A percentile compares a stretch with the other conserved stretches of the same genome.
phyloP scores from a whole-genome alignment of 371 early-diverging fungal species.

The Blakeslea trispora region DNA sequence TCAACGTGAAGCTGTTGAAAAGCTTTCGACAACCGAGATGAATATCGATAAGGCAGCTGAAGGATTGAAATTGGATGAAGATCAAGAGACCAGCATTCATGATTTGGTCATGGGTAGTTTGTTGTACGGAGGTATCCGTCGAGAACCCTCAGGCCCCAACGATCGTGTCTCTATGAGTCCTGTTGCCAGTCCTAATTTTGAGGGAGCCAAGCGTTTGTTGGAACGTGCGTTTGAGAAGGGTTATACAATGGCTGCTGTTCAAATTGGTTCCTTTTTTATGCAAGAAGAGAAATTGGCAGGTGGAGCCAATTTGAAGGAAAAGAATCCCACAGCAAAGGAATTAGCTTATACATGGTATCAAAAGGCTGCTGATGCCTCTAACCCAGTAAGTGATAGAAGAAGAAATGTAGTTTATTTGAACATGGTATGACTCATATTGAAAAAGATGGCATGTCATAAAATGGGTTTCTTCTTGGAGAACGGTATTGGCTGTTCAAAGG shows the following conservation, averaged over 20 bases:
- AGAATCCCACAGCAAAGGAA: constrained; percentile 46
- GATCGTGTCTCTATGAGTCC: constrained; percentile 52
- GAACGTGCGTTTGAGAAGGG: constrained; percentile 56
- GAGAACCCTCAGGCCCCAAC: constrained; percentile 38
- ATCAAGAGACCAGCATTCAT: constrained; percentile 35
- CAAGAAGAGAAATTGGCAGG: constrained; percentile 57
- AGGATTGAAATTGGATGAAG: constrained; percentile 38
- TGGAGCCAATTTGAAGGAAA: constrained; percentile 56
- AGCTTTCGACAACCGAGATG: constrained; percentile 53
- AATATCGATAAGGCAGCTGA: constrained; percentile 55
- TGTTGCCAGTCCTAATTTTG: constrained; percentile 59
- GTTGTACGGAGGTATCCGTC: constrained; percentile 58
- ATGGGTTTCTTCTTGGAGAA: constrained; percentile 55
- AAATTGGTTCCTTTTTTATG: constrained; percentile 57
- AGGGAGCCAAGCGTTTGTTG: constrained; percentile 53
- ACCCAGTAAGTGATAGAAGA: constrained; percentile 59
- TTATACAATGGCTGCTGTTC: constrained; percentile 64
- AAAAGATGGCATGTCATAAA: constrained; percentile 68
- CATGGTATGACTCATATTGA: too few relatives aligned
- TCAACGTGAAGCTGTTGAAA: constrained; percentile 58
- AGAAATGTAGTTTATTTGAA: too few relatives aligned
- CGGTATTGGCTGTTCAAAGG: constrained; percentile 45
- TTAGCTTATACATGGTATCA: constrained; percentile 53
- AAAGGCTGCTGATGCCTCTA: constrained; percentile 54
- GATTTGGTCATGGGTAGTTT: constrained; percentile 57